Evolutionary conservation across 164 flowering plant genomes (phyloP).

Genomic region (Vitis amurensis): DNA sequence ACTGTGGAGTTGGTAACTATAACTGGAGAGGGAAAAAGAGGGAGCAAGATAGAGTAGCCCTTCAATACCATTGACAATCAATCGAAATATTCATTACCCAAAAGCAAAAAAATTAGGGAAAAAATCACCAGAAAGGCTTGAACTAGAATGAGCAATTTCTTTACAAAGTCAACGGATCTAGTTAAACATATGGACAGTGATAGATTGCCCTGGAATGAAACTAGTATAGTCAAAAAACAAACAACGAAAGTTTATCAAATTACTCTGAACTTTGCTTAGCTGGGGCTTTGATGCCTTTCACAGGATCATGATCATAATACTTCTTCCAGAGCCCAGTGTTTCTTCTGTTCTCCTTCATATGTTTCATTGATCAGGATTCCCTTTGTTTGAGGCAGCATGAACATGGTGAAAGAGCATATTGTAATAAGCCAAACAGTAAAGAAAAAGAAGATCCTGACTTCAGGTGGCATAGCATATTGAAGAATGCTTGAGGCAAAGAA

Average conservation of each 20-base stretch:
- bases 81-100: too few species aligned
- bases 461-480: conserved; percentile 35
- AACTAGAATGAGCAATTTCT: too few species aligned
- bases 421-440: conserved; percentile 28
- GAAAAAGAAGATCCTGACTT: conserved; percentile 25
- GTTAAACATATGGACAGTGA: too few species aligned
- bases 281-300: neutral
- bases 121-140: too few species aligned
- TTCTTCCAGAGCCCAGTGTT: conserved; percentile 47
- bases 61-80: too few species aligned
- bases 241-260: neutral
- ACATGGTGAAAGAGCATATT: conserved; percentile 9
- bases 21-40: too few species aligned
- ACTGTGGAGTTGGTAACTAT: too few species aligned
- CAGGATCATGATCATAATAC: conserved; percentile 10
- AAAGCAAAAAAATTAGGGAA: too few species aligned
- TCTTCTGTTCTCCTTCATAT: conserved; percentile 33
- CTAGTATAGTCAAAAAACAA: too few species aligned
- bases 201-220: too few species aligned
- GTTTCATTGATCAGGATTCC: conserved; percentile 43
- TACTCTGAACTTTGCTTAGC: neutral
- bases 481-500: conserved; percentile 37
- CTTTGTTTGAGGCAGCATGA: conserved; percentile 40
- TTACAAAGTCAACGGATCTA: too few species aligned
- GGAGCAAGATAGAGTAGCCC: too few species aligned